Conservation (phyloP, 192 early-diverging fungal species). For the Linnemannia schmuckeri region DNA sequence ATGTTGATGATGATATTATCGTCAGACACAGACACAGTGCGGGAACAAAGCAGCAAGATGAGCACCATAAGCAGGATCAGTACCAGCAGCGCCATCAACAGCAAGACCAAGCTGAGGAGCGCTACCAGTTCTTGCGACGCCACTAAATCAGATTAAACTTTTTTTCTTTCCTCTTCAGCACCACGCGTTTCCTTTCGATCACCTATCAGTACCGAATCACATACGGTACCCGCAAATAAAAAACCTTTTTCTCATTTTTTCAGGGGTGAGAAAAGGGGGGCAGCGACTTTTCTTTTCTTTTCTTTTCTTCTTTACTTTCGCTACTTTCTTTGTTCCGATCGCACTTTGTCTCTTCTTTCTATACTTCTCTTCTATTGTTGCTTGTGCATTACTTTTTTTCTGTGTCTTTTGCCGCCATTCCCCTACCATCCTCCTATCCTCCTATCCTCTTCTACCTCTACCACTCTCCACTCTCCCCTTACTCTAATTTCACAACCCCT, state of each 20-base stretch:
- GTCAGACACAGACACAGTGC: neutral
- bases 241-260: neutral
- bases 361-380: neutral
- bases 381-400: neutral
- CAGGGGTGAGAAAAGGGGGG: neutral
- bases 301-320: neutral
- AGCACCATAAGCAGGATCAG: neutral
- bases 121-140: slow-evolving; percentile 15
- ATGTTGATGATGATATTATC: neutral
- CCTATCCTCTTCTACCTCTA: too few species aligned
- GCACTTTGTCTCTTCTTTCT: neutral
- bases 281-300: neutral
- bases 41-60: neutral
- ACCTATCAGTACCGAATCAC: neutral
- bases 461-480: neutral
- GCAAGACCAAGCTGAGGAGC: neutral
- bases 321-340: neutral
- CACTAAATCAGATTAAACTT: neutral
- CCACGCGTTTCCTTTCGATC: neutral
- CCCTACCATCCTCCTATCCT: too few species aligned
- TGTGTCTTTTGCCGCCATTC: too few species aligned
- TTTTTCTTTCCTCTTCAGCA: neutral
- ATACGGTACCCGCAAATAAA: neutral
- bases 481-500: neutral
- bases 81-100: neutral